phyloP scores from a whole-genome alignment of 2,329 filamentous ascomycete species.

The Trichoderma koningiopsis region DNA sequence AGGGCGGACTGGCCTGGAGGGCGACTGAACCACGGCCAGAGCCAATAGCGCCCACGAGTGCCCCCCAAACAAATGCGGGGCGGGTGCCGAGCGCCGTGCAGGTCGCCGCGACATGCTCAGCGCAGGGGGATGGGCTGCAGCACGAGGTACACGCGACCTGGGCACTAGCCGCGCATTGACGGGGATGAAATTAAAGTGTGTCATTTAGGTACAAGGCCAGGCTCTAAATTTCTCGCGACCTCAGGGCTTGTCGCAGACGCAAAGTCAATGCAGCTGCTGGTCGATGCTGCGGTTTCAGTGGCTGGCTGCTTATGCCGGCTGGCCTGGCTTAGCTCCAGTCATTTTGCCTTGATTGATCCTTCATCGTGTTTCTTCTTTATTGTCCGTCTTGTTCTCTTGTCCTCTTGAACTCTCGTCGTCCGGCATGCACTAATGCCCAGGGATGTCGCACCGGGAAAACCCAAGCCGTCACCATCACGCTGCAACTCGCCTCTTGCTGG shows the following conservation, averaged over 20 bases:
- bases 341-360: neutral
- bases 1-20: slow-evolving; percentile 21
- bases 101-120: slow-evolving; percentile 8
- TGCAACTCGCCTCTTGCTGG: slow-evolving; percentile 9
- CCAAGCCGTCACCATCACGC: neutral
- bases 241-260: slow-evolving; percentile 8
- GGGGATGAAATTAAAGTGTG: slow-evolving; percentile 24
- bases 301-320: neutral
- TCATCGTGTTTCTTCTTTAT: neutral
- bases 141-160: slow-evolving; percentile 13
- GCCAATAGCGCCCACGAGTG: slow-evolving; percentile 20
- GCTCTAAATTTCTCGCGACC: neutral
- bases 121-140: neutral
- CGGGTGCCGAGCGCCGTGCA: neutral
- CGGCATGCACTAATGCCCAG: neutral
- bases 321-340: neutral
- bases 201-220: slow-evolving; percentile 11
- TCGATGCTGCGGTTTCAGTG: slow-evolving; percentile 1
- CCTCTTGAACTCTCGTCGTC: neutral
- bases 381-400: neutral
- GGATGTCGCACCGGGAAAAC: neutral
- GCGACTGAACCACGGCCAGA: neutral
- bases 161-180: slow-evolving; percentile 13
- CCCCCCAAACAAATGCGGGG: slow-evolving; percentile 19
- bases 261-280: slow-evolving; percentile 1